Evolutionary conservation across 2,329 filamentous ascomycete species (phyloP), one percentile per base, ranked within the genome.

Genomic region (Tolypocladium ophioglossoides): DNA sequence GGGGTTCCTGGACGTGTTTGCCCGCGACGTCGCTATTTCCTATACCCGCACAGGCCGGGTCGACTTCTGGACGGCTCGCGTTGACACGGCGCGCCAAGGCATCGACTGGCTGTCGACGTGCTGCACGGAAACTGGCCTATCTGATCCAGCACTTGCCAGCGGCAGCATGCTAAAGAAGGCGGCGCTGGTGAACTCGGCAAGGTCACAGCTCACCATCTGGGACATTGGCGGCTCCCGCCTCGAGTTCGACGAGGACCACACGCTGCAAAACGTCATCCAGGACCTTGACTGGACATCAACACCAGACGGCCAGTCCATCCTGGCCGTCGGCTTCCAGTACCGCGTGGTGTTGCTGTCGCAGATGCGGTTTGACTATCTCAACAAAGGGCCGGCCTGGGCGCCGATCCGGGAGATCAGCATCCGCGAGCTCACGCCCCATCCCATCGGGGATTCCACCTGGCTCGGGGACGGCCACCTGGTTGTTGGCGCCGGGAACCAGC

Each of bases 251-350:
- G 82, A 92, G 62, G 78, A 83, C 34, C 94, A 91, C 59, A 79
- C 86, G 59, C 77, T 78, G 14, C 79, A 86, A 56, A 87, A 94
- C 62, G 80, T 78, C 7, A 90, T 96, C 41, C 84, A 86, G 58
- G 91, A 96, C 68, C 79, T 96, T 14, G 91, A 96, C 68, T 96
- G 92, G 92, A 92, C 91, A 1, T 92, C 89, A 3, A 96, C 91
- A 0, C 90, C 90, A 0, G 89, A 95, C 66, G 84, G 84, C 50
- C 90, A 96, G 64, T 92, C 89, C 1, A 91, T 96, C 54, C 75
- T 96, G 22, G 89, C 91, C 1, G 89, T 96, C n/a, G 91, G 91
- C 0, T 96, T 96, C 64, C 85, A 86, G n/a, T 88, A 91, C 59
- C 83, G 87, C 54, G 86, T 96, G 6, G 72, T 95, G 34, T 76